Percentiles rank a stretch among this genome's conserved stretches.
These are phyloP conservation scores for Scalesia atractyloides DNA, from an alignment of 129 eudicot species.

Conservation along the genomic window DNA sequence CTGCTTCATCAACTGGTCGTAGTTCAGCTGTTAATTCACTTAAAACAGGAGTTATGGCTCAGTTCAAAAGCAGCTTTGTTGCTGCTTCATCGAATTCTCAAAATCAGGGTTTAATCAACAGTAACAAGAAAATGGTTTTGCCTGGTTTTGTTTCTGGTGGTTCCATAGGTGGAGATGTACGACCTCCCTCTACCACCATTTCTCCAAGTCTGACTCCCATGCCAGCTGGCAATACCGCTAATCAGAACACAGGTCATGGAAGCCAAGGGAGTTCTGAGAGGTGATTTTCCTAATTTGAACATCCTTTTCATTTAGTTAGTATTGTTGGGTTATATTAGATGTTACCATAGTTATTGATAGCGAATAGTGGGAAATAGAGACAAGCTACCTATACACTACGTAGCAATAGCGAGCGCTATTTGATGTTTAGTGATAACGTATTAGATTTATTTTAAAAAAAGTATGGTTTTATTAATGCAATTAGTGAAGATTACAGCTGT, in stretches of 20 bases:
- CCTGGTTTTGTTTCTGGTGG: slow-evolving; percentile 97
- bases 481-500: too few relatives aligned
- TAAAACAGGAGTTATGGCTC: slow-evolving; percentile 88
- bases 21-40: slow-evolving; percentile 72
- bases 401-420: too few relatives aligned
- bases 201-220: slow-evolving; percentile 39
- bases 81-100: slow-evolving; percentile 82
- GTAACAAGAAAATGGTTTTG: slow-evolving; percentile 58
- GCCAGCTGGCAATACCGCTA: slow-evolving; percentile 36
- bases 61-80: slow-evolving; percentile 80
- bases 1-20: slow-evolving; percentile 50
- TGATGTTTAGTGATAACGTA: too few relatives aligned
- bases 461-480: too few relatives aligned
- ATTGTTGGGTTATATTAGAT: slow-evolving; percentile 7
- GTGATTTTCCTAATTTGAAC: slow-evolving; percentile 33
- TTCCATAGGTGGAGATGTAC: slow-evolving; percentile 81
- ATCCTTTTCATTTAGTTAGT: neutral
- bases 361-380: too few relatives aligned
- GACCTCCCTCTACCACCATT: slow-evolving; percentile 33
- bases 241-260: slow-evolving; percentile 42
- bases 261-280: slow-evolving; percentile 57
- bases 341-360: neutral
- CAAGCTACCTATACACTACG: too few relatives aligned
- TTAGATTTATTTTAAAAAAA: too few relatives aligned
- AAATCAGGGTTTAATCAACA: slow-evolving; percentile 40